phyloP scores from a whole-genome alignment of 2,329 filamentous ascomycete genomes.

The Magnaporthiopsis poae region DNA sequence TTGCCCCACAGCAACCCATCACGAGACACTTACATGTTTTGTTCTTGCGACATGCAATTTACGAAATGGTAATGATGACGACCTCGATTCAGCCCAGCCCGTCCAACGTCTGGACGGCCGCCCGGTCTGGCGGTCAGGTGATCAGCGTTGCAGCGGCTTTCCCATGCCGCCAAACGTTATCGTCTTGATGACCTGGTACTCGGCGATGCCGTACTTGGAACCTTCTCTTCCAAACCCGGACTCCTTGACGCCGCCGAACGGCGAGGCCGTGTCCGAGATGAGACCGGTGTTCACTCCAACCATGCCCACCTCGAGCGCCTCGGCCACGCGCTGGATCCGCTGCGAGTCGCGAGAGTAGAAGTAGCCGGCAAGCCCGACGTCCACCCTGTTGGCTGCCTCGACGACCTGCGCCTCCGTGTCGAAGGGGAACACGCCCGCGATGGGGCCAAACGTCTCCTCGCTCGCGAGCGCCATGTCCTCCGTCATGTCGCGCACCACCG shows the following conservation, averaged over 20 bases:
- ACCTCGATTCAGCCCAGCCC: neutral
- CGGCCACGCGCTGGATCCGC: constrained; percentile 51
- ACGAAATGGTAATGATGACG: neutral
- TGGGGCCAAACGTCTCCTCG: constrained; percentile 93
- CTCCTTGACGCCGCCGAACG: constrained; percentile 74
- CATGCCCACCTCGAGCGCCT: constrained; percentile 75
- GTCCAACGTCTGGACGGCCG: neutral
- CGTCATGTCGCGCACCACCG: constrained; percentile 79
- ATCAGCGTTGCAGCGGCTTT: constrained; percentile 40
- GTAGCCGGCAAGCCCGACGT: constrained; percentile 87
- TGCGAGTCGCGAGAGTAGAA: constrained; percentile 67
- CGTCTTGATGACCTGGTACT: constrained; percentile 67
- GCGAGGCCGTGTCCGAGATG: constrained; percentile 47
- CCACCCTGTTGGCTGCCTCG: constrained; percentile 65
- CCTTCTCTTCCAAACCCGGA: constrained; percentile 74
- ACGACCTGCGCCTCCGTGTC: constrained; percentile 83
- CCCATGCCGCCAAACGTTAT: constrained; percentile 47
- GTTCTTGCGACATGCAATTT: neutral
- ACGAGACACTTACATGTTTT: neutral
- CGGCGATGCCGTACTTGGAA: constrained; percentile 64
- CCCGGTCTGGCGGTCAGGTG: neutral
- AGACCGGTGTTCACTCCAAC: constrained; percentile 72
- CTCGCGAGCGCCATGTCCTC: constrained; percentile 71
- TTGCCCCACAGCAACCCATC: neutral
- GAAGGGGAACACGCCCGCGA: constrained; percentile 83